Evolutionary conservation across 2,329 filamentous ascomycete species (phyloP).

Genomic region (Macrophomina phaseolina): DNA sequence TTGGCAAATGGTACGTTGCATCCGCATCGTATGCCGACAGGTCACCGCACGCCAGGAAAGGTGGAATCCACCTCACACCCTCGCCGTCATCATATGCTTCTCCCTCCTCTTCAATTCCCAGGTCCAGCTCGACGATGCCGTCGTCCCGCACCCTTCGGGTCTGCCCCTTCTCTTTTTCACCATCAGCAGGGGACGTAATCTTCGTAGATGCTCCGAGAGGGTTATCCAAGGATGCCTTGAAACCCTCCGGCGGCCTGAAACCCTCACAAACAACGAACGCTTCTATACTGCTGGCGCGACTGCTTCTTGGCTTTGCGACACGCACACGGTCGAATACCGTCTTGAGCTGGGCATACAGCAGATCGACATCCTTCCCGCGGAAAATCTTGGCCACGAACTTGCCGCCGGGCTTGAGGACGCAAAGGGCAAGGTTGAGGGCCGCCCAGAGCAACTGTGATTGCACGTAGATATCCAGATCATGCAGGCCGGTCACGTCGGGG

Average conservation of each 20-base stretch:
- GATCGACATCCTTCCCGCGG: slow-evolving; percentile 89
- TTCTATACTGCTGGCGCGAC: slow-evolving; percentile 94
- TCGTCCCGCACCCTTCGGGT: slow-evolving; percentile 48
- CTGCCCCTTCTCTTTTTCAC: slow-evolving; percentile 31
- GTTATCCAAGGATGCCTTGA: slow-evolving; percentile 75
- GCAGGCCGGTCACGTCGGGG: slow-evolving; percentile 93
- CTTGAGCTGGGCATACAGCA: slow-evolving; percentile 92
- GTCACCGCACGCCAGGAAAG: slow-evolving; percentile 97
- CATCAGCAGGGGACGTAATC: slow-evolving; percentile 56
- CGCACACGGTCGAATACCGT: slow-evolving; percentile 86
- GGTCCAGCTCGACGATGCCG: slow-evolving; percentile 54
- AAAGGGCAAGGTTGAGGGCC: slow-evolving; percentile 89
- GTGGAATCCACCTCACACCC: slow-evolving; percentile 81
- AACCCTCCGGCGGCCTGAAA: slow-evolving; percentile 79
- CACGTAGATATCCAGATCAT: slow-evolving; percentile 98
- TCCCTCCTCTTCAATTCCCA: slow-evolving; percentile 49
- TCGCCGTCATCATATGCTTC: slow-evolving; percentile 45
- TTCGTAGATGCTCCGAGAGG: slow-evolving; percentile 70
- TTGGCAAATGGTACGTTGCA: slow-evolving; percentile 88
- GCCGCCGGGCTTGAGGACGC: slow-evolving; percentile 88
- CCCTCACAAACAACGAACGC: slow-evolving; percentile 95
- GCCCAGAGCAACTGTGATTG: slow-evolving; percentile 95
- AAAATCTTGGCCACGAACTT: slow-evolving; percentile 99
- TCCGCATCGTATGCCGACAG: slow-evolving; percentile 94
- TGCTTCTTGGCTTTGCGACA: slow-evolving; percentile 92